These are phyloP conservation scores for Candida frijolesensis DNA, from an alignment of 1,139 yeast species.

Conservation along the genomic window DNA sequence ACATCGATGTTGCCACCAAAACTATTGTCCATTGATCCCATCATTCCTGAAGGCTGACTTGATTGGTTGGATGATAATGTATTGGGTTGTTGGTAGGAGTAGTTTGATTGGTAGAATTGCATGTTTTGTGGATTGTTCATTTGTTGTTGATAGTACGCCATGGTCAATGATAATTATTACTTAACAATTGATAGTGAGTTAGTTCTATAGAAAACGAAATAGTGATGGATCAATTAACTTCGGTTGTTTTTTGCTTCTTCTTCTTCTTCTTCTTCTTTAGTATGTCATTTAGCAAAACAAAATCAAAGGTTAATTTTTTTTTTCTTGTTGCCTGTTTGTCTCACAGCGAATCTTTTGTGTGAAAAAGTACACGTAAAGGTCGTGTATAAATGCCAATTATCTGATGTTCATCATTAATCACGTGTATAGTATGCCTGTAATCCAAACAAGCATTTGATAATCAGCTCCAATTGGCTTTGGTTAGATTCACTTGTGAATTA, in stretches of 20 bases:
- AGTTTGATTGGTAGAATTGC: conserved; percentile 50
- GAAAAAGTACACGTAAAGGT: background rate
- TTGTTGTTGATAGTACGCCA: conserved; percentile 47
- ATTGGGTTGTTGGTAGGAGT: conserved; percentile 29
- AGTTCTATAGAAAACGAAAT: background rate
- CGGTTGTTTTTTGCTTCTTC: too few species aligned
- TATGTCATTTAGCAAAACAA: too few species aligned
- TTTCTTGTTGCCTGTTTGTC: background rate
- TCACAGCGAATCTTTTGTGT: too few species aligned
- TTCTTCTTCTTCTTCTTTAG: too few species aligned
- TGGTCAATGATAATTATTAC: conserved; percentile 11
- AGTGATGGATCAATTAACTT: background rate
- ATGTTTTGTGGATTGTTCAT: conserved; percentile 39
- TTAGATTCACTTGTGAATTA: background rate
- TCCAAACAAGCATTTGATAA: too few species aligned
- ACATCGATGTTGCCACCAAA: conserved; percentile 45
- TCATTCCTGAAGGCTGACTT: conserved; percentile 7
- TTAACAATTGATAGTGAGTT: background rate
- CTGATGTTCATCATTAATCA: too few species aligned
- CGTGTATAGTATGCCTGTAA: too few species aligned
- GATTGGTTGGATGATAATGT: conserved; percentile 15
- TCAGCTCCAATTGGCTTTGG: background rate
- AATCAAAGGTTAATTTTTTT: too few species aligned
- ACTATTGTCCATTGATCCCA: conserved; percentile 45
- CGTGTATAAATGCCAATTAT: background rate